These are phyloP conservation scores for Dictyostelium brefeldianum DNA, from an alignment of 78 protist species.

Conservation along the genomic window DNA sequence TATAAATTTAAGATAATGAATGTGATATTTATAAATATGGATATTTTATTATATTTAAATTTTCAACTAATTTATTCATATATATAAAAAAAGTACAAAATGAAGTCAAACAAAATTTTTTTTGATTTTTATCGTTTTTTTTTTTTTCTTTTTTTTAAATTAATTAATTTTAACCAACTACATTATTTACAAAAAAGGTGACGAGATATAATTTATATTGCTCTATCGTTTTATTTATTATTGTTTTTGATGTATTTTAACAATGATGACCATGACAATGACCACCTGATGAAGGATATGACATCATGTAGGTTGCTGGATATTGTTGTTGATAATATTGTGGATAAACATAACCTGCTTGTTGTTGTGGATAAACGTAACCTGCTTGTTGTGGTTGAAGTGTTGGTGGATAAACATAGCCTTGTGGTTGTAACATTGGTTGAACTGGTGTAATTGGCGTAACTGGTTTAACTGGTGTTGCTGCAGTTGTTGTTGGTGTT, in stretches of 20 bases:
- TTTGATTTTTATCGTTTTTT: too few relatives aligned
- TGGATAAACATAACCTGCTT: constrained; percentile 8
- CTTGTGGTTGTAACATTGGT: constrained; percentile 8
- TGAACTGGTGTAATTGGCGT: constrained; percentile 7
- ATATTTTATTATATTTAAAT: too few relatives aligned
- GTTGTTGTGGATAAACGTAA: constrained; percentile 34
- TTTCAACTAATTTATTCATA: too few relatives aligned
- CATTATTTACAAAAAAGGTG: too few relatives aligned
- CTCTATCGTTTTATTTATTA: neutral
- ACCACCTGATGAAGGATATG: neutral
- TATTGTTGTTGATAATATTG: constrained; percentile 23
- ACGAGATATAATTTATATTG: too few relatives aligned
- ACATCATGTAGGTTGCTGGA: neutral
- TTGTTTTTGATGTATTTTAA: neutral
- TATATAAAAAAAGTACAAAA: too few relatives aligned
- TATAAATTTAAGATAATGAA: too few relatives aligned
- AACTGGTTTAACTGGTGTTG: neutral
- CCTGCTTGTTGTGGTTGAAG: constrained; percentile 23
- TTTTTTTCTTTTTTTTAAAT: too few relatives aligned
- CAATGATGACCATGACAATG: constrained; percentile 12
- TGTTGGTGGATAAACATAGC: constrained; percentile 12
- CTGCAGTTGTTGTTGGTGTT: neutral
- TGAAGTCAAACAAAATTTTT: too few relatives aligned
- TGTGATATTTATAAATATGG: too few relatives aligned
- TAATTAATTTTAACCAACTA: too few relatives aligned